Evolutionary conservation across 345 rosid genomes (phyloP).

Genomic region (Hibiscus tridactylites): DNA sequence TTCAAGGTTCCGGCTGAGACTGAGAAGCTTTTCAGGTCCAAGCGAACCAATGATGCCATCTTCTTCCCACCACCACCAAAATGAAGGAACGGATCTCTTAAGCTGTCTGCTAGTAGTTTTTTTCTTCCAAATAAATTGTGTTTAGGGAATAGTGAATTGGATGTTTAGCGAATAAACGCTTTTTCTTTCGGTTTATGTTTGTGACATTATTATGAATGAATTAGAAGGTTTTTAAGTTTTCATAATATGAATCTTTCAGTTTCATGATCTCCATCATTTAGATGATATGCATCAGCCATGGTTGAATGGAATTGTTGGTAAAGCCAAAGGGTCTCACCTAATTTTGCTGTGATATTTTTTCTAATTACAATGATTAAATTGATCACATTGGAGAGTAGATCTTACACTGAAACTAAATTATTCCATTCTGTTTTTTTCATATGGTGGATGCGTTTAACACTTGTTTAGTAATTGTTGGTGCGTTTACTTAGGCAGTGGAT

Average conservation of each 20-base stretch:
- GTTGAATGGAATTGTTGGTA: background rate
- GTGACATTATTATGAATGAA: background rate
- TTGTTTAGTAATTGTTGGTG: too few species aligned
- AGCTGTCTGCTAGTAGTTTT: background rate
- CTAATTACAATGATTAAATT: too few species aligned
- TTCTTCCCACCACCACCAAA: slow-evolving; percentile 86
- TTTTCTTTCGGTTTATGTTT: background rate
- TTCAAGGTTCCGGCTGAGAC: slow-evolving; percentile 51
- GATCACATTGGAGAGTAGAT: too few species aligned
- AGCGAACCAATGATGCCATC: slow-evolving; percentile 57
- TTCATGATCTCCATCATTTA: slow-evolving; percentile 24
- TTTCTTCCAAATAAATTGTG: background rate
- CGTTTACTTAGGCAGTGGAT: too few species aligned
- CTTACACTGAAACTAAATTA: too few species aligned
- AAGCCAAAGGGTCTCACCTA: background rate
- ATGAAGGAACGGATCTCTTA: slow-evolving; percentile 6
- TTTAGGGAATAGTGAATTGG: background rate
- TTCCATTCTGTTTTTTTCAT: too few species aligned
- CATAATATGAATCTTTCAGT: slow-evolving; percentile 2
- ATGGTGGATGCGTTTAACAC: too few species aligned
- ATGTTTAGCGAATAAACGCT: background rate
- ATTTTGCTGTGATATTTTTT: too few species aligned
- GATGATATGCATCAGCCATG: too few species aligned
- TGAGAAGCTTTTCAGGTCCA: slow-evolving; percentile 58
- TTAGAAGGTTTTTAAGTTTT: background rate